Evolutionary conservation across 352 stramenopile species (phyloP).

Genomic region (Elongisporangium senticosum): DNA sequence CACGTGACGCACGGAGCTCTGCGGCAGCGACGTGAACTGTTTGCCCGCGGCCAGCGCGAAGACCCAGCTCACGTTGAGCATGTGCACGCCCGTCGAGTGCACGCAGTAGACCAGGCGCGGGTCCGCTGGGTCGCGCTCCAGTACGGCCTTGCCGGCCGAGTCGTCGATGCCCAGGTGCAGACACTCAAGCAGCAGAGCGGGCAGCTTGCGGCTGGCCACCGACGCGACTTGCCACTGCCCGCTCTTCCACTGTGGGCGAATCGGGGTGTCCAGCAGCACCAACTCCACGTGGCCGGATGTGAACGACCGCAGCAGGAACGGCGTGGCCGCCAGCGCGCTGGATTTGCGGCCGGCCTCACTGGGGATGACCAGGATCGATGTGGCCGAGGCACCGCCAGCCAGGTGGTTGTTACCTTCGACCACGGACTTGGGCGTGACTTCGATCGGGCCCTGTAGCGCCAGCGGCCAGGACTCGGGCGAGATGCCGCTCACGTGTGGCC

Average conservation of each 20-base stretch:
- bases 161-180: constrained; percentile 69
- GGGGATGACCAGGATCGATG: constrained; percentile 47
- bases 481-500: constrained; percentile 65
- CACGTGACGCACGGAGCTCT: constrained; percentile 67
- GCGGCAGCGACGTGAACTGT: constrained; percentile 50
- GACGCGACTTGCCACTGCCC: constrained; percentile 3
- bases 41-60: constrained; percentile 50
- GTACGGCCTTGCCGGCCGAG: constrained; percentile 51
- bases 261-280: constrained; percentile 50
- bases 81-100: constrained; percentile 72
- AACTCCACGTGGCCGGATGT: constrained; percentile 75
- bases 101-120: constrained; percentile 64
- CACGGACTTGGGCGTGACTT: constrained; percentile 47
- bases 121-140: constrained; percentile 46
- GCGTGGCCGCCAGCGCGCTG: constrained; percentile 12
- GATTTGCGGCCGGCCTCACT: constrained; percentile 19
- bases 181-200: constrained; percentile 63
- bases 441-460: constrained; percentile 61
- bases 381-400: constrained; percentile 32
- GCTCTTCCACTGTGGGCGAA: constrained; percentile 63
- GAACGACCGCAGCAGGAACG: constrained; percentile 63
- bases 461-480: constrained; percentile 69
- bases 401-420: constrained; percentile 49
- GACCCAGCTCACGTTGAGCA: constrained; percentile 74
- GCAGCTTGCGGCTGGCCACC: constrained; percentile 15